Conservation (phyloP, 345 rosid genomes). For the Corchorus capsularis region DNA sequence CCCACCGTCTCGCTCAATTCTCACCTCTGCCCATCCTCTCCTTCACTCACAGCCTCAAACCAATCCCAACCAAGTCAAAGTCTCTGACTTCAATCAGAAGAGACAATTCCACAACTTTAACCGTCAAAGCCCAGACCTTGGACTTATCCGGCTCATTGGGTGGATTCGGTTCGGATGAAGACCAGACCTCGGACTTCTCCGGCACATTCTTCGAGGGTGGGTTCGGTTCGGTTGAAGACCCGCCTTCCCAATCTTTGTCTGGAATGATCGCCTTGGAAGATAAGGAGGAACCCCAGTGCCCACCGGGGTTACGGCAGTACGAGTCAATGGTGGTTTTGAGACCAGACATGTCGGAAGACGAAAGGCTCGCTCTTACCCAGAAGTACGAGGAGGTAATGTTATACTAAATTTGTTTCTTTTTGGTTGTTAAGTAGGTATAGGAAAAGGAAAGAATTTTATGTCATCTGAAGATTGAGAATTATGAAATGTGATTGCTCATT, state of each 20-base stretch:
- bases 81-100: conserved; percentile 18
- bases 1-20: conserved; percentile 34
- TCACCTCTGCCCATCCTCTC: conserved; percentile 43
- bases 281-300: conserved; percentile 81
- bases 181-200: conserved; percentile 69
- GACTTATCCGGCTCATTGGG: conserved; percentile 82
- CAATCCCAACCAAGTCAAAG: conserved; percentile 39
- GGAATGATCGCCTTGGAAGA: conserved; percentile 63
- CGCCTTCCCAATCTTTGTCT: conserved; percentile 45
- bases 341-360: conserved; percentile 98
- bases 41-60: conserved; percentile 43
- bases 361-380: conserved; percentile 81
- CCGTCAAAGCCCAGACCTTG: conserved; percentile 59
- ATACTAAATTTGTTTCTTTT: not conserved
- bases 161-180: conserved; percentile 67
- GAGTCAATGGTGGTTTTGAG: conserved; percentile 88
- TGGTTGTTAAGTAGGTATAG: not conserved
- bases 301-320: conserved; percentile 87
- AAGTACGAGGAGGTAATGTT: conserved; percentile 92
- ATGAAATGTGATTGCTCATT: not conserved
- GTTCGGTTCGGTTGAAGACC: conserved; percentile 72
- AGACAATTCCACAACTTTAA: conserved; percentile 18
- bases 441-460: not conserved
- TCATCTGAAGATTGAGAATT: not conserved
- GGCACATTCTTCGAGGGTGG: conserved; percentile 80